phyloP scores from a whole-genome alignment of 1,139 yeast genomes.

The Yamadazyma songkhlaensis region DNA sequence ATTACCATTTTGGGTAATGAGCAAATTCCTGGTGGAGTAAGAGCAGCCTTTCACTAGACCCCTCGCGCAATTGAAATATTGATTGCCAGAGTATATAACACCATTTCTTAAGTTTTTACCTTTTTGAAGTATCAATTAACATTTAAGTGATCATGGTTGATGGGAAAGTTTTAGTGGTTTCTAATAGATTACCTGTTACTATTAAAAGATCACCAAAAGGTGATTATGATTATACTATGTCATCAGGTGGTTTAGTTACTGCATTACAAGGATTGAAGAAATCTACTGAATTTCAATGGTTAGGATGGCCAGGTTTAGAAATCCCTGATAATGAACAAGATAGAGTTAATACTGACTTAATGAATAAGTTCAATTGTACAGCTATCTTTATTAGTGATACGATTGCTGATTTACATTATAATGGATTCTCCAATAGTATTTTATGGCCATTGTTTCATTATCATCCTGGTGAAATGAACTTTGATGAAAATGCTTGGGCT shows the following conservation, averaged over 20 bases:
- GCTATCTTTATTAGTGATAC: conserved; percentile 88
- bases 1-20: neutral
- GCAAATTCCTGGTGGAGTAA: too few species aligned
- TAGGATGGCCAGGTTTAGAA: conserved; percentile 96
- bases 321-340: conserved; percentile 75
- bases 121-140: neutral
- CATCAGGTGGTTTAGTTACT: conserved; percentile 96
- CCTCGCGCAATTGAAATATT: neutral
- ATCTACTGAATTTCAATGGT: conserved; percentile 88
- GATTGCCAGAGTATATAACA: too few species aligned
- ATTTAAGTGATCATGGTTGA: conserved; percentile 19
- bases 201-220: conserved; percentile 64
- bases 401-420: conserved; percentile 92
- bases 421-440: conserved; percentile 89
- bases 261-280: conserved; percentile 91
- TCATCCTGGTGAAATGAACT: conserved; percentile 98
- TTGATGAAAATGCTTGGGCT: conserved; percentile 97
- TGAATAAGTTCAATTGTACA: conserved; percentile 78
- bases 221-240: conserved; percentile 73
- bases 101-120: neutral
- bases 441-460: conserved; percentile 98
- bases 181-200: conserved; percentile 94
- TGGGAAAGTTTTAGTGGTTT: conserved; percentile 85
- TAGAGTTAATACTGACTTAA: conserved; percentile 66
- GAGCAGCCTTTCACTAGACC: too few species aligned